These are phyloP conservation scores for Sambucus nigra DNA, from an alignment of 129 eudicot genomes.

Conservation along the genomic window DNA sequence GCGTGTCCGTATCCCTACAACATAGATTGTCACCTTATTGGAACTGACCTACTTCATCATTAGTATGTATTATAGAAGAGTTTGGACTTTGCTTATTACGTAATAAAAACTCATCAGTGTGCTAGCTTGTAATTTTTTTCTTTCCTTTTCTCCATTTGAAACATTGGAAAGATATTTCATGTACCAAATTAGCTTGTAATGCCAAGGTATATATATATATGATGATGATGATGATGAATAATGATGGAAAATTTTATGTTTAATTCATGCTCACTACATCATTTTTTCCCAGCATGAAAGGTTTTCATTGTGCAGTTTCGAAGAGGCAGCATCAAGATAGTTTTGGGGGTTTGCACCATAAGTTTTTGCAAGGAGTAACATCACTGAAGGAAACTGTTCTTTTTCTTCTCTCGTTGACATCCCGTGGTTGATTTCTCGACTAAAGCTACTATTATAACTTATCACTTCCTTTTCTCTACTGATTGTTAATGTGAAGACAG, in stretches of 20 bases:
- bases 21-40: no score
- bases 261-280: slow-evolving; percentile 3
- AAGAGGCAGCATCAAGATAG: slow-evolving; percentile 27
- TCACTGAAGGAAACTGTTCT: slow-evolving; percentile 7
- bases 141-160: no score
- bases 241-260: not conserved
- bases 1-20: no score
- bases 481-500: not conserved
- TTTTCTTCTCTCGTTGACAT: slow-evolving; percentile 8
- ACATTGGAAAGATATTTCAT: no score
- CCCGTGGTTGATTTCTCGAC: not conserved
- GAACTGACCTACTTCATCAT: no score
- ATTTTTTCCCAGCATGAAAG: slow-evolving; percentile 18
- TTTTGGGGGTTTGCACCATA: slow-evolving; percentile 18
- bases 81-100: no score
- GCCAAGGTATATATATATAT: slow-evolving; percentile 1
- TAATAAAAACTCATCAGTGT: no score
- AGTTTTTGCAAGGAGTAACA: slow-evolving; percentile 19
- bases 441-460: not conserved
- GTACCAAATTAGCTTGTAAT: no score
- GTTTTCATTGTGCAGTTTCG: slow-evolving; percentile 27
- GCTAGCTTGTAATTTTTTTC: not conserved
- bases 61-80: no score
- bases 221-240: no score
- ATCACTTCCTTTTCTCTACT: not conserved